phyloP scores from a whole-genome alignment of 169 alveolate species.

The Cryptosporidium viatorum region DNA sequence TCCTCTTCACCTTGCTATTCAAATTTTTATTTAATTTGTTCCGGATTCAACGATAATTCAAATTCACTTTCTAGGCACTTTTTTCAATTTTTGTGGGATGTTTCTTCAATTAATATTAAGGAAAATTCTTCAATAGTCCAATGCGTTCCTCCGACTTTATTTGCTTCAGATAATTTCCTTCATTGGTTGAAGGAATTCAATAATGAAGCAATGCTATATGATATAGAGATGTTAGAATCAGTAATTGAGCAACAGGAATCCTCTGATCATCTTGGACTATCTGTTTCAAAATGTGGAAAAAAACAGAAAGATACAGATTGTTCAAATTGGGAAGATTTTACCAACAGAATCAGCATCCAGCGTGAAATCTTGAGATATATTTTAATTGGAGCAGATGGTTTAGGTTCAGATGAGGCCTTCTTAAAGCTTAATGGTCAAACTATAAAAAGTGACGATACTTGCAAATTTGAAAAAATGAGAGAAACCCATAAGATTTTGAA shows the following conservation, averaged over 20 bases:
- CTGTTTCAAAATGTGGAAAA: background rate
- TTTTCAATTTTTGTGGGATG: conserved; percentile 84
- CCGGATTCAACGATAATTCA: conserved; percentile 78
- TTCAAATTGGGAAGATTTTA: conserved; percentile 2
- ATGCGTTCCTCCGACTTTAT: conserved; percentile 72
- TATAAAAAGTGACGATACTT: background rate
- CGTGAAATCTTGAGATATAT: conserved; percentile 46
- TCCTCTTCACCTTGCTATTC: conserved; percentile 81
- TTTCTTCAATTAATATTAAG: conserved; percentile 77
- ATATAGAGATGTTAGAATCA: conserved; percentile 47
- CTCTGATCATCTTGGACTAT: background rate
- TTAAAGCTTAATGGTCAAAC: background rate
- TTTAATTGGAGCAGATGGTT: conserved; percentile 7
- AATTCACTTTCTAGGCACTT: conserved; percentile 80
- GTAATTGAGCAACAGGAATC: conserved; percentile 62
- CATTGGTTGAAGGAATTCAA: conserved; percentile 67
- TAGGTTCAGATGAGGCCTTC: background rate
- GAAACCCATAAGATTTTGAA: background rate
- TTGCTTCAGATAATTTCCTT: conserved; percentile 68
- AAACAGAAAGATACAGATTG: background rate
- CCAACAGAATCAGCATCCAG: conserved; percentile 40
- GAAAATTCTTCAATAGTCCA: conserved; percentile 77
- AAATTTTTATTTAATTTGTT: conserved; percentile 77
- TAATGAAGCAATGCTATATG: conserved; percentile 33
- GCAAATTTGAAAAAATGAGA: background rate